phyloP scores from a whole-genome alignment of 352 stramenopile genomes.

The Phytophthora pisi region DNA sequence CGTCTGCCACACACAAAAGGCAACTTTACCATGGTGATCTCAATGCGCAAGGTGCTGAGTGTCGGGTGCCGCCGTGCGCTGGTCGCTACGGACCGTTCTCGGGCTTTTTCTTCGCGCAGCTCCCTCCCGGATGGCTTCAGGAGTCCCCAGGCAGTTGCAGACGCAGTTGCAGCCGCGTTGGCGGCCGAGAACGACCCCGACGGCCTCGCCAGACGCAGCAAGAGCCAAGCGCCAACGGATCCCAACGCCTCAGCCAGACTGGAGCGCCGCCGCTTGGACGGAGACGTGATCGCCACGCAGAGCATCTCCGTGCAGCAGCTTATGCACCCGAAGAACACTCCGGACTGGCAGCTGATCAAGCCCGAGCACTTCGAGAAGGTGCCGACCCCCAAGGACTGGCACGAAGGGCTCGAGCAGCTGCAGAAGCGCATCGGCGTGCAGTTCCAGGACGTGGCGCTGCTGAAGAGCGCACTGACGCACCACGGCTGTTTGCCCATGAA shows the following conservation, averaged over 20 bases:
- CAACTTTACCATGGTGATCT: constrained; percentile 10
- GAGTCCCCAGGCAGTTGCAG: constrained; percentile 41
- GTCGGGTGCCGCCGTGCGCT: constrained; percentile 14
- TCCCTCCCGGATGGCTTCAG: constrained; percentile 38
- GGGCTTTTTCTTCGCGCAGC: constrained; percentile 21
- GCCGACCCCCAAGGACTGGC: constrained; percentile 51
- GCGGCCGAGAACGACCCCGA: constrained; percentile 19
- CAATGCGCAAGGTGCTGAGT: constrained; percentile 19
- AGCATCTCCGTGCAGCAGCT: constrained; percentile 35
- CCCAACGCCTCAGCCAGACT: constrained; percentile 17
- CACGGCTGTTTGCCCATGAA: constrained; percentile 65
- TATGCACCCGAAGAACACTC: constrained; percentile 40
- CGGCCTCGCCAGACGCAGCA: constrained; percentile 2
- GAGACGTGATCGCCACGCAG: constrained; percentile 36
- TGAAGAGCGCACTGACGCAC: constrained; percentile 79
- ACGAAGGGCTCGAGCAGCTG: constrained; percentile 47
- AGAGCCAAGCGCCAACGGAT: constrained; percentile 18
- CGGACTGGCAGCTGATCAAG: constrained; percentile 59
- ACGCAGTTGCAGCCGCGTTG: constrained; percentile 38
- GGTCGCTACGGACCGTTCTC: not conserved
- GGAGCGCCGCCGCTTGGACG: constrained; percentile 35
- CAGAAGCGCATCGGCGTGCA: constrained; percentile 63
- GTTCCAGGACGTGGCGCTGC: constrained; percentile 61
- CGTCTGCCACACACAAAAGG: constrained; percentile 5
- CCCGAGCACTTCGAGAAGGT: constrained; percentile 63